phyloP scores from a whole-genome alignment of 257 asterid genomes.

The Solanum sejunctum region DNA sequence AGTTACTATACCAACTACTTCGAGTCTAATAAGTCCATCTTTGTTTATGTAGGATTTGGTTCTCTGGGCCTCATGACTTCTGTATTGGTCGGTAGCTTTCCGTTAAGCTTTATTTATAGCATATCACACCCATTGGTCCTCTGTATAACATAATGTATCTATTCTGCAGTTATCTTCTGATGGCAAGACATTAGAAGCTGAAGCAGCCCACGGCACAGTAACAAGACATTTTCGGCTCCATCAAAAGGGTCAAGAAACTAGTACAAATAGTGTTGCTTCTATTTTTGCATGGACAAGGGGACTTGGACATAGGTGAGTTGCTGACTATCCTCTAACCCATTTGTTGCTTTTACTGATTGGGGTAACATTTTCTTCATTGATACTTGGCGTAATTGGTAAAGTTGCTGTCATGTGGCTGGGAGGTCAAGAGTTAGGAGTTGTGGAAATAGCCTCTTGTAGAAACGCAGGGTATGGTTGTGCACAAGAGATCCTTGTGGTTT shows the following conservation, averaged over 20 bases:
- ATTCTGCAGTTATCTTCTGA: conserved; percentile 70
- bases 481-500: neutral
- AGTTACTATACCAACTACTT: neutral
- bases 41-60: conserved; percentile 60
- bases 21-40: neutral
- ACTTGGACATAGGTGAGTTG: conserved; percentile 60
- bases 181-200: conserved; percentile 89
- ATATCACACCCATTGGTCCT: neutral
- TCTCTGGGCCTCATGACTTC: conserved; percentile 94
- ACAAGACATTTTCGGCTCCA: conserved; percentile 83
- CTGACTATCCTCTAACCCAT: neutral
- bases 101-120: neutral
- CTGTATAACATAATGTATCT: neutral
- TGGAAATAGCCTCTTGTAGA: neutral
- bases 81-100: conserved; percentile 48
- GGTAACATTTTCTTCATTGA: neutral
- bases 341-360: neutral
- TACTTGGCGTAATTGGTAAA: neutral
- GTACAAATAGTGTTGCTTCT: conserved; percentile 91
- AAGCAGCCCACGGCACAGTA: conserved; percentile 98
- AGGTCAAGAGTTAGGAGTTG: neutral
- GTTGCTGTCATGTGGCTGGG: neutral
- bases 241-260: conserved; percentile 90
- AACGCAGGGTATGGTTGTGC: neutral
- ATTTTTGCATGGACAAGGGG: conserved; percentile 96